phyloP scores from a whole-genome alignment of 2,329 filamentous ascomycete species.

The Sporothrix humicola region DNA sequence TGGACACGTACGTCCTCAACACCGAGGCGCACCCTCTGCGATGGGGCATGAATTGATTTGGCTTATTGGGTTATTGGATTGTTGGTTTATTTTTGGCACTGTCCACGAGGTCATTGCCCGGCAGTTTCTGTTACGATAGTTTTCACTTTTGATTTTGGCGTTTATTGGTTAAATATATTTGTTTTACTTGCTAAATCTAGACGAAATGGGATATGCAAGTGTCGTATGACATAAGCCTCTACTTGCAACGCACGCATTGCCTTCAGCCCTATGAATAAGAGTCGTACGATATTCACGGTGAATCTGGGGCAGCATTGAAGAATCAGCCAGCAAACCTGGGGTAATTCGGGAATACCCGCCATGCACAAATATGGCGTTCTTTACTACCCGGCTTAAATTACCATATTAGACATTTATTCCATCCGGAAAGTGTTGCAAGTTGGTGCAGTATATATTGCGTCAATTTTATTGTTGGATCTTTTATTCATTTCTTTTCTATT shows the following conservation, averaged over 20 bases:
- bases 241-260: background rate
- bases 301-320: background rate
- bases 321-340: background rate
- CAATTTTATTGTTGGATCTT: background rate
- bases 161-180: background rate
- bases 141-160: background rate
- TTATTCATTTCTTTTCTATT: too few species aligned
- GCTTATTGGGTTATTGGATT: too few species aligned
- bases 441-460: background rate
- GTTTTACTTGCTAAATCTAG: background rate
- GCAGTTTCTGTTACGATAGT: too few species aligned
- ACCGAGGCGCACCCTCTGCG: constrained; percentile 61
- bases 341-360: background rate
- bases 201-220: background rate
- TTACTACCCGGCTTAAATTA: too few species aligned
- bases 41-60: constrained; percentile 37
- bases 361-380: too few species aligned
- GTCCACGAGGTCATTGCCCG: too few species aligned
- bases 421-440: too few species aligned
- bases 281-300: background rate
- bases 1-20: constrained; percentile 68
- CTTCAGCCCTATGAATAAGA: background rate
- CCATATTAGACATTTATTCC: background rate
- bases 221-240: background rate
- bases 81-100: too few species aligned